Base-by-base conservation (phyloP, 2,329 filamentous ascomycete species). In the Scopulariopsis brevicaulis region DNA sequence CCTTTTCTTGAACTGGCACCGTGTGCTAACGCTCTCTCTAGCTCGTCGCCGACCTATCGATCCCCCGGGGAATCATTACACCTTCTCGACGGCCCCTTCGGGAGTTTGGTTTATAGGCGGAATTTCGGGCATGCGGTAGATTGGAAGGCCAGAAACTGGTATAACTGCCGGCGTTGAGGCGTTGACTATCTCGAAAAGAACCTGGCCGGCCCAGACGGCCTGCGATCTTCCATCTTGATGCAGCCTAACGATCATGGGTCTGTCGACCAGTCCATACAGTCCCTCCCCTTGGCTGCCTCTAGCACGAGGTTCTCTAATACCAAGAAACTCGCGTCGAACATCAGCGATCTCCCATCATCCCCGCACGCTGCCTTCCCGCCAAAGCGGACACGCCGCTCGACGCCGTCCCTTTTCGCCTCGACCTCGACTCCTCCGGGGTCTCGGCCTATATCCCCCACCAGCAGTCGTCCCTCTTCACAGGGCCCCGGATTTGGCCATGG, bases 341-440 rank as follows among this genome's bases (percentile, higher is more conserved):
- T 77, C 64, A 71, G 76, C 60, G 72, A 73, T 22, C 67, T 76
- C 40, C 70, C 74, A 43, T 68, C 78, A 57, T 74, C 78, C 37
- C 73, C 74, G 61, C 80, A 79, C 63, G 72, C 77, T 52, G 77
- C 69, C 57, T 72, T 83, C 59, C 77, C 78, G 56, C 78, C 78
- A 64, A 77, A 80, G 62, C 71, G 75, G 55, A 77, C 79, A 18
- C 80, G 81, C 65, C 77, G 82, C 43, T 78, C 81, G 50, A 72
- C 85, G 61, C 76, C 87, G 67, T 76, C 84, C 69, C 70, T 85
- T 64, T 79, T 88, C 73, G 77, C 85, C 53, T 83, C 84, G 20
- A 86, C 84, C 4, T 75, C 87, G 32, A 83, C 85, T n/a, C 84
- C 85, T 8, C 81, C 85, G 0, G 81, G 80, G 20, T 89, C 86